Percentiles rank a stretch among this genome's conserved stretches.
phyloP scores from a whole-genome alignment of 2,329 filamentous ascomycete species.

The Fusarium citri region DNA sequence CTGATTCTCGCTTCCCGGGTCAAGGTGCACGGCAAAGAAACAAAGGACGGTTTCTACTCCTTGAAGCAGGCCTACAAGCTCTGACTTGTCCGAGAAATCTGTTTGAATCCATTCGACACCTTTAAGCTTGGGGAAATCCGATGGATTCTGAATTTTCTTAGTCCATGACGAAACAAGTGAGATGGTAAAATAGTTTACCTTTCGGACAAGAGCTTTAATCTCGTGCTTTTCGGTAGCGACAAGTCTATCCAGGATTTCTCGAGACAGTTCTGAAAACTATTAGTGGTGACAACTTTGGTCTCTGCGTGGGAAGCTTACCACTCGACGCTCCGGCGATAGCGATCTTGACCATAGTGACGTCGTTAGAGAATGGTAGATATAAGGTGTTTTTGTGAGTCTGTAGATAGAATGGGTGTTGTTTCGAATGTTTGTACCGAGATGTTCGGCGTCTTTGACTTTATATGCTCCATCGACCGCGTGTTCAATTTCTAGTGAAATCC shows the following conservation, averaged over 20 bases:
- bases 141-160: background rate
- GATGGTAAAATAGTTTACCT: rapidly evolving
- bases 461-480: background rate
- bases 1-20: background rate
- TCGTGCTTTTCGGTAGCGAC: slow-evolving; percentile 6
- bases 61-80: background rate
- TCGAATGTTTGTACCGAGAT: background rate
- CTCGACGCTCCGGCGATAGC: slow-evolving; percentile 11
- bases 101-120: background rate
- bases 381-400: background rate
- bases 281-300: rapidly evolving
- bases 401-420: background rate
- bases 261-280: background rate
- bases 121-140: background rate
- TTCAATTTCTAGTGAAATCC: background rate
- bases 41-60: slow-evolving; percentile 7
- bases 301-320: background rate
- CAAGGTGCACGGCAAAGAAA: slow-evolving; percentile 3
- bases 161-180: rapidly evolving
- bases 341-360: slow-evolving; percentile 5
- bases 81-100: background rate
- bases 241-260: slow-evolving; percentile 10
- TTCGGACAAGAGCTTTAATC: background rate
- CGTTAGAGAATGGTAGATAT: no score
- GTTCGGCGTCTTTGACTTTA: background rate